phyloP scores from a whole-genome alignment of 2,329 filamentous ascomycete genomes.

The Lasiodiplodia citricola region DNA sequence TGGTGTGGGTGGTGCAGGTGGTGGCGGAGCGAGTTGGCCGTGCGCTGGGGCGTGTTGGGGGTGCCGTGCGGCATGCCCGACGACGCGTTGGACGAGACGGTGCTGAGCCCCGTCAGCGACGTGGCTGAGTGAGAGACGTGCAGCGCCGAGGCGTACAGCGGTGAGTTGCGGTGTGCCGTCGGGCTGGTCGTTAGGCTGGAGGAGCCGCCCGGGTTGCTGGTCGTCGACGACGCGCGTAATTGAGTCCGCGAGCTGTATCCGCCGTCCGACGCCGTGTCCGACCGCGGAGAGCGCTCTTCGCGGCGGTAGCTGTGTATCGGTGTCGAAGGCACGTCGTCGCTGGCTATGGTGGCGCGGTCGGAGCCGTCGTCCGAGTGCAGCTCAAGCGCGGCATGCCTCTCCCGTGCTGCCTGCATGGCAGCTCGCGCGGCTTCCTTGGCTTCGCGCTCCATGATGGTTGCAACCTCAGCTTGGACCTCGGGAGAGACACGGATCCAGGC shows the following conservation, averaged over 20 bases:
- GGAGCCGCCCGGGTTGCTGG: slow-evolving; percentile 27
- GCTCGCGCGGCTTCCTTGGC: slow-evolving; percentile 38
- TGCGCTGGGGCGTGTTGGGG: slow-evolving; percentile 20
- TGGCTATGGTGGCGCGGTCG: slow-evolving; percentile 25
- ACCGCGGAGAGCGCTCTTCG: slow-evolving; percentile 14
- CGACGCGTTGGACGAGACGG: slow-evolving; percentile 1
- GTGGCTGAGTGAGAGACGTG: slow-evolving; percentile 35
- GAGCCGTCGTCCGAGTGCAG: slow-evolving; percentile 23
- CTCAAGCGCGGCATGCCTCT: slow-evolving; percentile 21
- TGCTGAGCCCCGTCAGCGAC: slow-evolving; percentile 16
- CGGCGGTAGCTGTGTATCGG: slow-evolving; percentile 35
- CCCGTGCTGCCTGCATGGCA: slow-evolving; percentile 29
- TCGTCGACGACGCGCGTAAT: slow-evolving; percentile 35
- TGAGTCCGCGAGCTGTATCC: slow-evolving; percentile 44
- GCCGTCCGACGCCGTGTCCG: slow-evolving; percentile 33
- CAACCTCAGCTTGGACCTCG: slow-evolving; percentile 81
- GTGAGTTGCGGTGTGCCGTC: slow-evolving; percentile 36
- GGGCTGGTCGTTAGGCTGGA: slow-evolving; percentile 21
- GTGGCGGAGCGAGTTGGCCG: slow-evolving; percentile 27
- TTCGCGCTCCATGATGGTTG: slow-evolving; percentile 67
- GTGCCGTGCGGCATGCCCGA: slow-evolving; percentile 21
- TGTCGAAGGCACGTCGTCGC: slow-evolving; percentile 34
- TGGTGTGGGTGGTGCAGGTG: slow-evolving; percentile 1
- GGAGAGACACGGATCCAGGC: slow-evolving; percentile 85
- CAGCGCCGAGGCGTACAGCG: slow-evolving; percentile 39